Conservation (phyloP, 495 filamentous ascomycete species). For the Aspergillus saccharolyticus region DNA sequence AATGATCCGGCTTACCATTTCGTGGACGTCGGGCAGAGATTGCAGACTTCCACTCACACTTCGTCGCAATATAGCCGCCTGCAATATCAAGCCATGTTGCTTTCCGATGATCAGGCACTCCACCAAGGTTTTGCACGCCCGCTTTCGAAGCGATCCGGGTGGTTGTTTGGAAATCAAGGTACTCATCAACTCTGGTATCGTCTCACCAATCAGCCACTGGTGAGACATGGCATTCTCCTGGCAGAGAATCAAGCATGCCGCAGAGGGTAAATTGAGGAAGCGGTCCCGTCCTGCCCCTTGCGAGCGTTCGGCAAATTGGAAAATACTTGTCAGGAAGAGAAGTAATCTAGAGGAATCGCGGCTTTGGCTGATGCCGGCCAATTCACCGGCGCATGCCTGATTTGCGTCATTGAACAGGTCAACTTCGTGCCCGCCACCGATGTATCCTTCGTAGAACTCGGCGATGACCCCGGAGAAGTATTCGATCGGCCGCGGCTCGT, state of each 20-base stretch:
- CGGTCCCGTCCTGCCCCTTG: conserved; percentile 16
- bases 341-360: conserved; percentile 20
- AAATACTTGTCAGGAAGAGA: conserved; percentile 24
- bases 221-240: conserved; percentile 20
- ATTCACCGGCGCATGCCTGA: conserved; percentile 25
- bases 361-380: conserved; percentile 20
- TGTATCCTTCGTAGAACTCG: conserved; percentile 30
- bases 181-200: conserved; percentile 4
- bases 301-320: conserved; percentile 18
- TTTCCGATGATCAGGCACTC: conserved; percentile 26
- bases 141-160: conserved; percentile 21
- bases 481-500: conserved; percentile 23
- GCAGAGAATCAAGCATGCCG: conserved; percentile 23
- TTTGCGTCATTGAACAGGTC: conserved; percentile 24
- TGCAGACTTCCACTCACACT: too few relatives aligned
- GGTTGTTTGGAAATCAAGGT: conserved; percentile 20
- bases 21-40: too few relatives aligned
- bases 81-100: conserved; percentile 21
- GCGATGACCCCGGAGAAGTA: conserved; percentile 25
- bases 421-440: conserved; percentile 24
- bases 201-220: too few relatives aligned
- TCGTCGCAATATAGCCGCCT: conserved; percentile 15
- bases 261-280: conserved; percentile 18
- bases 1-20: too few relatives aligned
- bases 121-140: conserved; percentile 20